A percentile compares a stretch with the other conserved stretches of the same genome.
These are phyloP conservation scores for Eragrostis tef DNA, from an alignment of 202 grass and related monocot species.

Conservation along the genomic window DNA sequence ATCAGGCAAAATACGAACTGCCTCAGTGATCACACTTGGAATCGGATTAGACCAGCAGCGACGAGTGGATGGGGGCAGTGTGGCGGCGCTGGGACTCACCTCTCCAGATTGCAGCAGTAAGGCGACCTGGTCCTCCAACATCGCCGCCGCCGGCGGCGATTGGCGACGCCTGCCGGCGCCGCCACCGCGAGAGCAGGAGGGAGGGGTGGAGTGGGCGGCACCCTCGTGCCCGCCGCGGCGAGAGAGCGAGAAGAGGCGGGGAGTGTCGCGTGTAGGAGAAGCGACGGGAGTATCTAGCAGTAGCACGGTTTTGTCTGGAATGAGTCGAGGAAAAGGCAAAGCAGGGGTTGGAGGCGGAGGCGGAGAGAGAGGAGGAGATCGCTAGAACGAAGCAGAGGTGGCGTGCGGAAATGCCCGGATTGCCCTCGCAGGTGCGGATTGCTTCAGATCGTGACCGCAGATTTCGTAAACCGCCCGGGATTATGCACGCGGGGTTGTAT, in stretches of 20 bases:
- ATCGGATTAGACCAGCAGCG: background rate
- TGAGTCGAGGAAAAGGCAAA: constrained; percentile 18
- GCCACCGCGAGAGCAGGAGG: constrained; percentile 25
- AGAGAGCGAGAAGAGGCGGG: background rate
- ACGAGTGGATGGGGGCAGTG: background rate
- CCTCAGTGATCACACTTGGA: constrained; percentile 14
- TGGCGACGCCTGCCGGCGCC: constrained; percentile 48
- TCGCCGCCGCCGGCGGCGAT: constrained; percentile 55
- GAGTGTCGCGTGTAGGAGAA: constrained; percentile 36
- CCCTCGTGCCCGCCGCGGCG: background rate
- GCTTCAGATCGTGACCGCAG: constrained; percentile 1
- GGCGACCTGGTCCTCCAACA: constrained; percentile 98
- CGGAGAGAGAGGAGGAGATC: constrained; percentile 28
- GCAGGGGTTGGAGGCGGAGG: background rate
- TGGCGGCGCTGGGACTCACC: constrained; percentile 48
- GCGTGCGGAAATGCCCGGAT: background rate
- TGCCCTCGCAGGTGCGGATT: constrained; percentile 9
- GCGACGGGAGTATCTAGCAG: constrained; percentile 15
- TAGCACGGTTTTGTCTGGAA: constrained; percentile 12
- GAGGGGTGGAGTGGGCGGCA: background rate
- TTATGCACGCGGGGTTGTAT: background rate
- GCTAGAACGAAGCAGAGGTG: constrained; percentile 42
- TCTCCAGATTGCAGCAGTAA: constrained; percentile 93
- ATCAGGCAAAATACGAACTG: background rate
- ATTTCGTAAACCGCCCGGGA: constrained; percentile 22